phyloP scores from a whole-genome alignment of 495 filamentous ascomycete species.

The Margaritispora aquatica region DNA sequence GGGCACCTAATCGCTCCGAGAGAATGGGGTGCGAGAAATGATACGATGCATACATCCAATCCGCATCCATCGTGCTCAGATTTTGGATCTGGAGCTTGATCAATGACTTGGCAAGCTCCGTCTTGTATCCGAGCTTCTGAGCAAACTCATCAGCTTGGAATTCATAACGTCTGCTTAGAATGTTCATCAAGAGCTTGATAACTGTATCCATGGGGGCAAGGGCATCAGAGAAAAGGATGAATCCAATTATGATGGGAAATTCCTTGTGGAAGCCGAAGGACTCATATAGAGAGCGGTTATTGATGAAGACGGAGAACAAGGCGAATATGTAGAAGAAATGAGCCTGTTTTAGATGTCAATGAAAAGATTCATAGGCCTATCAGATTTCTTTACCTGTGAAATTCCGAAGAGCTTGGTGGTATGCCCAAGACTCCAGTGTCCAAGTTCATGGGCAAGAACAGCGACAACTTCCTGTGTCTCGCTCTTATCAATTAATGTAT shows the following conservation, averaged over 20 bases:
- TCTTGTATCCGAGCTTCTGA: constrained; percentile 73
- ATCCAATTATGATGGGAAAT: constrained; percentile 90
- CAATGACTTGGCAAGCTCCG: constrained; percentile 75
- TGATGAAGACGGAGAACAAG: constrained; percentile 94
- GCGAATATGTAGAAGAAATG: constrained; percentile 97
- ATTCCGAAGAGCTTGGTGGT: constrained; percentile 89
- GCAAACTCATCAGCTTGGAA: constrained; percentile 95
- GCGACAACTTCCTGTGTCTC: constrained; percentile 87
- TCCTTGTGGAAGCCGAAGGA: constrained; percentile 84
- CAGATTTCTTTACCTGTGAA: constrained; percentile 56
- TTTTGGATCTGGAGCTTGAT: constrained; percentile 99
- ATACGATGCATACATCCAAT: constrained; percentile 96
- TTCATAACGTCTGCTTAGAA: constrained; percentile 87
- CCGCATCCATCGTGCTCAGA: constrained; percentile 95
- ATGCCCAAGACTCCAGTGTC: constrained; percentile 93
- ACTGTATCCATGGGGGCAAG: constrained; percentile 86
- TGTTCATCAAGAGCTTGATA: constrained; percentile 92
- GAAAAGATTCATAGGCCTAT: background rate
- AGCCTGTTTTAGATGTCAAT: constrained; percentile 31
- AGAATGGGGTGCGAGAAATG: constrained; percentile 97
- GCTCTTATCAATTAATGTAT: constrained; percentile 94
- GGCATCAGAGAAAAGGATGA: constrained; percentile 93
- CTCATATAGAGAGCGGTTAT: constrained; percentile 83
- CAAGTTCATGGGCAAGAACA: constrained; percentile 90
- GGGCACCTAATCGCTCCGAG: constrained; percentile 82